phyloP scores from a whole-genome alignment of 2,329 filamentous ascomycete species.

The Stachybotrys elegans region DNA sequence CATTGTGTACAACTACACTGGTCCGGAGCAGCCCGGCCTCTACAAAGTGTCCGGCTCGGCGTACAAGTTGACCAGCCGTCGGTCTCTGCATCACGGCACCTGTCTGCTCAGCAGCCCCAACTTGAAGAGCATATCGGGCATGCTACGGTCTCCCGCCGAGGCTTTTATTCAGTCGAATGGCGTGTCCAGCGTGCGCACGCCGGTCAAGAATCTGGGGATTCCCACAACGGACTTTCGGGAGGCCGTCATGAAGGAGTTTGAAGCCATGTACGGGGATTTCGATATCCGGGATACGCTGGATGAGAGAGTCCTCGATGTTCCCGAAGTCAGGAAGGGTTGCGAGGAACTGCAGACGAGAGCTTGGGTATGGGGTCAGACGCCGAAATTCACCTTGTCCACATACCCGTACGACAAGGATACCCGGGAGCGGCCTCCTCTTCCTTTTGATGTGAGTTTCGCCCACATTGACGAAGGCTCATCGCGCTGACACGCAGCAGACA shows the following conservation, averaged over 20 bases:
- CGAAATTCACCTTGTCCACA: constrained; percentile 70
- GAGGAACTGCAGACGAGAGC: constrained; percentile 46
- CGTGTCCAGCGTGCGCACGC: constrained; percentile 85
- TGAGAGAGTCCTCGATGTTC: constrained; percentile 41
- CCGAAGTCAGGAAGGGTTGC: constrained; percentile 38
- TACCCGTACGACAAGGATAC: constrained; percentile 54
- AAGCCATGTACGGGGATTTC: constrained; percentile 53
- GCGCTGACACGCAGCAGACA: constrained; percentile 13
- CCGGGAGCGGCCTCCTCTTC: constrained; percentile 46
- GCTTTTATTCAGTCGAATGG: constrained; percentile 74
- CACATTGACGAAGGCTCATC: neutral
- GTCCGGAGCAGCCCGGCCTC: constrained; percentile 21
- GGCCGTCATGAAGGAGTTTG: constrained; percentile 62
- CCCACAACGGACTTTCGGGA: constrained; percentile 39
- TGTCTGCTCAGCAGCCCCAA: constrained; percentile 77
- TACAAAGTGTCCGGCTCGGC: constrained; percentile 91
- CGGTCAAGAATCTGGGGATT: constrained; percentile 72
- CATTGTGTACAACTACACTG: constrained; percentile 69
- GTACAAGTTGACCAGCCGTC: constrained; percentile 79
- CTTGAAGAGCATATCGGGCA: constrained; percentile 59
- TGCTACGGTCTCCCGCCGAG: constrained; percentile 74
- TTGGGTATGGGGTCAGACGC: constrained; percentile 85
- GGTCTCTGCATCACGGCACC: constrained; percentile 89
- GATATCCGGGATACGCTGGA: constrained; percentile 37
- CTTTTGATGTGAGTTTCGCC: constrained; percentile 34